Percentiles rank a stretch among this genome's conserved stretches.
These are phyloP conservation scores for Myochromella boudieri DNA, from an alignment of 768 basidiomycete genomes.

Conservation along the genomic window DNA sequence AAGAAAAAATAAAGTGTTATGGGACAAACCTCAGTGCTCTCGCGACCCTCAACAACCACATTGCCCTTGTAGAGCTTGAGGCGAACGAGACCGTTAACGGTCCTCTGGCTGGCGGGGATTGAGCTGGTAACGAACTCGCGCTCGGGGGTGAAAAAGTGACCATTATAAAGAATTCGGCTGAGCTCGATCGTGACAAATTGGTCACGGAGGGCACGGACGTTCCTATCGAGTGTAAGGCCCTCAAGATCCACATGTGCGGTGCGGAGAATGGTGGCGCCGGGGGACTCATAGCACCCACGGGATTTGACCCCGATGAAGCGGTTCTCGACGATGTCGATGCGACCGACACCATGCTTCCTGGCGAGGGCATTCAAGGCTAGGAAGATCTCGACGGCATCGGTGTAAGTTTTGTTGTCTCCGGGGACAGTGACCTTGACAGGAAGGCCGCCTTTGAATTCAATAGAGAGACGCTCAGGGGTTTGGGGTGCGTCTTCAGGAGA, in stretches of 20 bases:
- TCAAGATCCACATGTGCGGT: conserved; percentile 95
- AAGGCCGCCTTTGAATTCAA: conserved; percentile 86
- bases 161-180: conserved; percentile 93
- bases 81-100: conserved; percentile 91
- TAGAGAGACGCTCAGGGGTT: conserved; percentile 73
- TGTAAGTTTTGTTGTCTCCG: conserved; percentile 60
- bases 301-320: conserved; percentile 99
- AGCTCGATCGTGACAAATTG: conserved; percentile 92
- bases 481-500: conserved; percentile 81
- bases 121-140: conserved; percentile 90
- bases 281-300: conserved; percentile 99
- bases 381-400: conserved; percentile 96
- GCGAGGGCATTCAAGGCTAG: conserved; percentile 86
- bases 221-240: conserved; percentile 96
- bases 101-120: conserved; percentile 92
- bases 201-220: conserved; percentile 92
- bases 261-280: conserved; percentile 94
- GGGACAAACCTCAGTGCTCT: conserved; percentile 81
- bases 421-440: conserved; percentile 77
- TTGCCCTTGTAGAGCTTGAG: conserved; percentile 97
- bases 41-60: conserved; percentile 89
- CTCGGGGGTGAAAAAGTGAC: conserved; percentile 99
- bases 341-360: conserved; percentile 92
- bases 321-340: conserved; percentile 99
- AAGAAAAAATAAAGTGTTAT: conserved; percentile 3